Base-by-base conservation (phyloP, 1,284 basidiomycete genomes). In the Peniophora sp. region DNA sequence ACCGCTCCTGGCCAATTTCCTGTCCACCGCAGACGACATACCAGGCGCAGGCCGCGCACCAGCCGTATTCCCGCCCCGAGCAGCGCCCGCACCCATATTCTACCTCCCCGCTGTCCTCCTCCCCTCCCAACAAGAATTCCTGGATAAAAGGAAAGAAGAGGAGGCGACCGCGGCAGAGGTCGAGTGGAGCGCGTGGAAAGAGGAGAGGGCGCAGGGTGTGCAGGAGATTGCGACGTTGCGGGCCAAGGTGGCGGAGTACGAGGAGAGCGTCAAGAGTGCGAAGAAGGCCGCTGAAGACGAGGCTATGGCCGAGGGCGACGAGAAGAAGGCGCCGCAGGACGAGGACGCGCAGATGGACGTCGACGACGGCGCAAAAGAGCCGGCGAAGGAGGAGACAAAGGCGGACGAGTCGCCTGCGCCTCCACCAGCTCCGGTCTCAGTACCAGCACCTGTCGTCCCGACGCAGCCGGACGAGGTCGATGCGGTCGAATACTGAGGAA, bases 51-150 rank as follows among this genome's bases (percentile, higher is more conserved):
- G 18, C 37, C 58, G 65, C 37, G 73, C 74, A 52, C 69, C 75
- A 17, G 71, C 81, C 37, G 67, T 71, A 22, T 69, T 71, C n/a
- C 75, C 75, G 2, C 74, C 75, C 23, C 75, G 83, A 51, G 72
- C 80, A 22, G 83, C 88, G 54, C 85, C 85, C 17, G 83, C 88
- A 35, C 84, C 88, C 3, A 58, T 90, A 10, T 88, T 83, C 62
- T 90, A 88, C 58, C 78, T 88, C 42, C 88, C 88, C 17, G 77
- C 76, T 22, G 68, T 81, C 50, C 74, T 90, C 27, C 76, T 78
- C 0, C 75, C 84, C n/a, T 71, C 75, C 12, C 88, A 90, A 69
- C 81, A 85, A 63, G 69, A 75, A 2, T 88, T 88, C 58, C 60
- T 90, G 11, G 64, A 66, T 48, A 72, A 71, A 51, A 72, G 85